Evolutionary conservation across 192 early-diverging fungal genomes (phyloP).

Genomic region (Rhizoclosmatium sp.): DNA sequence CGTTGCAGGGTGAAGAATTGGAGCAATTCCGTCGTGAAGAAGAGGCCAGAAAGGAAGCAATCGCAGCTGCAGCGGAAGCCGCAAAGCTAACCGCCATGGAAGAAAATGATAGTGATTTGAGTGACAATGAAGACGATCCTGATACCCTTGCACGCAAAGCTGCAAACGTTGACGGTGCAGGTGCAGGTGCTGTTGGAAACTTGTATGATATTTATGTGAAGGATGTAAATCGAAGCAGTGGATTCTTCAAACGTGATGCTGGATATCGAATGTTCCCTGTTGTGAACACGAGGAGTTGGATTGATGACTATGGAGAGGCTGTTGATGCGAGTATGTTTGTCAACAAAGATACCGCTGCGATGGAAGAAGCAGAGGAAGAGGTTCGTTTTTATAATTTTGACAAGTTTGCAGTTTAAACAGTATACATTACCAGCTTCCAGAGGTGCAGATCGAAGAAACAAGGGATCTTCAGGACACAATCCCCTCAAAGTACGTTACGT

Average conservation of each 20-base stretch:
- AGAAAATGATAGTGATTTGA: slow-evolving; percentile 66
- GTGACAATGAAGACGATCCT: slow-evolving; percentile 61
- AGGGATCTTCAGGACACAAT: slow-evolving; percentile 60
- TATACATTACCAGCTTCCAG: slow-evolving; percentile 9
- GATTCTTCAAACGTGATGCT: slow-evolving; percentile 84
- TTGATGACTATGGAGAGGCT: slow-evolving; percentile 94
- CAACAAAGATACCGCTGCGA: slow-evolving; percentile 25
- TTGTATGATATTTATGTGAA: slow-evolving; percentile 88
- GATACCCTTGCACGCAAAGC: slow-evolving; percentile 39
- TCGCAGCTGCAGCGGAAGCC: slow-evolving; percentile 58
- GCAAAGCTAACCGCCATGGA: slow-evolving; percentile 74
- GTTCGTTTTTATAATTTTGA: background rate
- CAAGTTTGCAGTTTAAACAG: background rate
- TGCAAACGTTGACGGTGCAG: background rate
- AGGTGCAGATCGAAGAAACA: slow-evolving; percentile 58
- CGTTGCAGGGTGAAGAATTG: slow-evolving; percentile 88
- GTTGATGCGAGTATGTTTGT: slow-evolving; percentile 67
- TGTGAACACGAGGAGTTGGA: slow-evolving; percentile 77
- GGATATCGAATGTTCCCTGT: slow-evolving; percentile 84
- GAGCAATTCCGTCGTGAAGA: slow-evolving; percentile 68
- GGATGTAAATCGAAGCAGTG: slow-evolving; percentile 74
- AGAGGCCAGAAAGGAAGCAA: slow-evolving; percentile 70
- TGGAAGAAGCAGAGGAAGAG: slow-evolving; percentile 51
- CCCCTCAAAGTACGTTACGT: slow-evolving; percentile 82
- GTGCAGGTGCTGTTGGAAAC: slow-evolving; percentile 47